These are phyloP conservation scores for Neoarthrinium moseri DNA, from an alignment of 2,329 filamentous ascomycete genomes.

Conservation along the genomic window DNA sequence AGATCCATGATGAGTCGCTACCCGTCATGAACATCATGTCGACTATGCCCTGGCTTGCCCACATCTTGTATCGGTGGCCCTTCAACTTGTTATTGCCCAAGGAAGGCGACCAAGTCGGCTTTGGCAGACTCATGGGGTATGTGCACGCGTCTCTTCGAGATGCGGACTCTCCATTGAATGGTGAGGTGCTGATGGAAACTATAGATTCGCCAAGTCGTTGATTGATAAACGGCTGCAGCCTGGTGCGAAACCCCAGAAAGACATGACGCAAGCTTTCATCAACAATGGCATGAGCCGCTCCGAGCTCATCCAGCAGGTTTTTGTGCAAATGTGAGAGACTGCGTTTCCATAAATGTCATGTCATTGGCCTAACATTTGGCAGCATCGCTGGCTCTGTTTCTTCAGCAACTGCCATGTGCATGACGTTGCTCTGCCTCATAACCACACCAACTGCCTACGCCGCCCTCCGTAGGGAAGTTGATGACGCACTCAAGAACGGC, in stretches of 20 bases:
- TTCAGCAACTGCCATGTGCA: conserved; percentile 21
- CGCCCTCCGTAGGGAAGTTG: conserved; percentile 18
- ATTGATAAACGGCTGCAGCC: conserved; percentile 25
- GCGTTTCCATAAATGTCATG: too few relatives aligned
- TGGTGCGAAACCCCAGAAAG: conserved; percentile 24
- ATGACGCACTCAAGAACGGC: conserved; percentile 11
- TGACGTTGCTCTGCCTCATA: conserved; percentile 23
- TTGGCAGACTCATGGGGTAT: conserved; percentile 38
- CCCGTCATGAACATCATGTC: conserved; percentile 35
- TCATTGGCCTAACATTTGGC: background rate
- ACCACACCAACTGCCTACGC: conserved; percentile 18
- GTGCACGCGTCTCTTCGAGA: too few relatives aligned
- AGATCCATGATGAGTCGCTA: conserved; percentile 40
- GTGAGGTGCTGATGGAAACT: background rate
- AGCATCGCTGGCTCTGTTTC: conserved; percentile 23
- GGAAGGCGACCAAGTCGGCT: conserved; percentile 34
- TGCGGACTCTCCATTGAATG: conserved; percentile 9
- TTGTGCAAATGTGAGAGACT: conserved; percentile 34
- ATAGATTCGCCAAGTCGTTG: conserved; percentile 24
- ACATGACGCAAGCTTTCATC: conserved; percentile 40
- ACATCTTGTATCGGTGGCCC: conserved; percentile 34
- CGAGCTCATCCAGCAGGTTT: conserved; percentile 37
- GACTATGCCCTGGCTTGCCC: conserved; percentile 34
- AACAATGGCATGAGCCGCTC: conserved; percentile 32
- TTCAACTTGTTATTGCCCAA: conserved; percentile 32